These are phyloP conservation scores for Psophocarpus tetragonolobus DNA, from an alignment of 306 rosid genomes.

Conservation along the genomic window DNA sequence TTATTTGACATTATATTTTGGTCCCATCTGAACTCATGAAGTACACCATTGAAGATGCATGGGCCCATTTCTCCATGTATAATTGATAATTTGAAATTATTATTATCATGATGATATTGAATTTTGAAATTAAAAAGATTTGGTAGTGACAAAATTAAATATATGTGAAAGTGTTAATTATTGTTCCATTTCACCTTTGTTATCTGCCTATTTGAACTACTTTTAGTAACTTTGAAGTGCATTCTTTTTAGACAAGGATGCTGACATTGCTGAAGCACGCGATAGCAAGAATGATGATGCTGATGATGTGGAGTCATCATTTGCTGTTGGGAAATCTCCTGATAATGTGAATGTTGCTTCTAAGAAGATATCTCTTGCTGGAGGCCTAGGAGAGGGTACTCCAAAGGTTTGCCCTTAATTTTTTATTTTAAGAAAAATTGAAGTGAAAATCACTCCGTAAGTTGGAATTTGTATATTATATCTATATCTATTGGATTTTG, in stretches of 20 bases:
- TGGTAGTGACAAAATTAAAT: not conserved
- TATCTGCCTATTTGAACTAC: not conserved
- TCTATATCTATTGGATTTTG: conserved; percentile 28
- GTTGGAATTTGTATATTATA: not conserved
- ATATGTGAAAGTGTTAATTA: not conserved
- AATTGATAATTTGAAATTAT: not conserved
- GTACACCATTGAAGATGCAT: not conserved
- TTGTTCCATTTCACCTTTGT: not conserved
- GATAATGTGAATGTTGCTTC: conserved; percentile 58
- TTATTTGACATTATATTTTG: too few species aligned
- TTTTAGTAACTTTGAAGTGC: conserved; percentile 16
- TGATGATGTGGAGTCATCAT: conserved; percentile 56
- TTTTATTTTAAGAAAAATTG: not conserved
- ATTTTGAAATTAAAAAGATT: conserved; percentile 4
- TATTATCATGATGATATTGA: not conserved
- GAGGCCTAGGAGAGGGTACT: conserved; percentile 88
- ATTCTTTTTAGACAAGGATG: conserved; percentile 44
- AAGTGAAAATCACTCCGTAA: not conserved
- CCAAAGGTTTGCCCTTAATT: conserved; percentile 65
- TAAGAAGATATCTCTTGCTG: conserved; percentile 44
- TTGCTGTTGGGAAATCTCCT: conserved; percentile 72
- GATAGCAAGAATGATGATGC: conserved; percentile 44
- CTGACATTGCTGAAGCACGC: conserved; percentile 44
- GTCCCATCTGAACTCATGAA: too few species aligned
- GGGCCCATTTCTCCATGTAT: not conserved